A percentile compares a stretch with the other conserved stretches of the same genome.
Conservation (phyloP, 2,329 filamentous ascomycete species). For the Neonectria coccinea region DNA sequence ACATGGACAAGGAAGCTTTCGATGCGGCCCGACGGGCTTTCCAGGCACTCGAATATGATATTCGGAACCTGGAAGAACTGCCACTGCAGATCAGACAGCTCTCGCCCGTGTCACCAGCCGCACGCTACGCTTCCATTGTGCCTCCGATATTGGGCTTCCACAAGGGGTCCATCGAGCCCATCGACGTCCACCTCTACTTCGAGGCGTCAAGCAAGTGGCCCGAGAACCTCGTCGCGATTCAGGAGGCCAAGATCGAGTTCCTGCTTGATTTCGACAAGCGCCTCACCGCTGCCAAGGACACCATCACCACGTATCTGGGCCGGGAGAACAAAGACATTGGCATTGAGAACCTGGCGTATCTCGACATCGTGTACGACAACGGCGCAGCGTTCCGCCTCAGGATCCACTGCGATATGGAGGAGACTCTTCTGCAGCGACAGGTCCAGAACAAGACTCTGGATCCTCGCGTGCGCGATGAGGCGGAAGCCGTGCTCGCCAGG, state of each 20-base stretch:
- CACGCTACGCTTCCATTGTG: constrained; percentile 77
- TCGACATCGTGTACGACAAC: constrained; percentile 81
- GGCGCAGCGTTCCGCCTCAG: constrained; percentile 84
- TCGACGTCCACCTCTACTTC: constrained; percentile 88
- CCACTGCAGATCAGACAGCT: constrained; percentile 89
- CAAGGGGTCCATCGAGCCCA: constrained; percentile 63
- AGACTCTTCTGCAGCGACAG: constrained; percentile 81
- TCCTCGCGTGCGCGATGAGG: constrained; percentile 73
- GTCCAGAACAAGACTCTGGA: constrained; percentile 79
- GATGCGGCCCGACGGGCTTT: constrained; percentile 77
- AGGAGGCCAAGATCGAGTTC: constrained; percentile 94
- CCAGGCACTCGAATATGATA: constrained; percentile 77
- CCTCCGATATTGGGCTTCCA: constrained; percentile 56
- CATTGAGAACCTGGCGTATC: constrained; percentile 80
- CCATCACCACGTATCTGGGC: constrained; percentile 77
- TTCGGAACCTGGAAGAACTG: constrained; percentile 82
- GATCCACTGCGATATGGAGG: constrained; percentile 90
- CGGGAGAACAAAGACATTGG: constrained; percentile 79
- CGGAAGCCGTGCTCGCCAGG: constrained; percentile 74
- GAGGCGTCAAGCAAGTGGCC: constrained; percentile 95
- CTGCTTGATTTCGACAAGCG: constrained; percentile 80
- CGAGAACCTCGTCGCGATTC: constrained; percentile 89
- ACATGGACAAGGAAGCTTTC: constrained; percentile 69
- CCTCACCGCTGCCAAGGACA: constrained; percentile 70
- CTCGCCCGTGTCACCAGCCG: constrained; percentile 75